phyloP scores from a whole-genome alignment of 768 basidiomycete genomes.

The Lyophyllum decastes region DNA sequence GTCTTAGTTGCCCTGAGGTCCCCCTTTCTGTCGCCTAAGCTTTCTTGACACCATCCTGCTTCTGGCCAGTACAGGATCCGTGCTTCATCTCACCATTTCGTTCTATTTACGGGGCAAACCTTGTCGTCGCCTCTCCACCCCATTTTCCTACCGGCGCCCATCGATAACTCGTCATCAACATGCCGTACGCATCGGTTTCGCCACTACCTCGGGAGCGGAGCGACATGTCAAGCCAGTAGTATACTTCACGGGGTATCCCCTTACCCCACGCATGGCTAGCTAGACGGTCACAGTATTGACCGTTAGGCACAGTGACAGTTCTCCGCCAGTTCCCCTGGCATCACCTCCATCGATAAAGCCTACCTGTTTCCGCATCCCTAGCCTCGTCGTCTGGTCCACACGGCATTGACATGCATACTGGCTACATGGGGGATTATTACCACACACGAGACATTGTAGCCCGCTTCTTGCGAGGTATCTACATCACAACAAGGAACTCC shows the following conservation, averaged over 20 bases:
- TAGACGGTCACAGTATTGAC: background rate
- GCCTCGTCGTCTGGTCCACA: too few species aligned
- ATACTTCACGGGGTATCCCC: background rate
- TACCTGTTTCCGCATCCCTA: background rate
- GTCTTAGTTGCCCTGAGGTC: background rate
- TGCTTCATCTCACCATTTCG: background rate
- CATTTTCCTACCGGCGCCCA: background rate
- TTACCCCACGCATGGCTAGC: background rate
- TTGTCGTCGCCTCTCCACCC: background rate
- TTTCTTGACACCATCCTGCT: background rate
- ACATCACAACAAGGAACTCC: too few species aligned
- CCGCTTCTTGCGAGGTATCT: too few species aligned
- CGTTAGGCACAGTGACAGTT: background rate
- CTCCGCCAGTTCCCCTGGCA: background rate
- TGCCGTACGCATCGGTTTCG: background rate
- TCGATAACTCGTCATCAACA: background rate
- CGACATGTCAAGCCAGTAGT: background rate
- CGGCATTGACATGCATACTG: too few species aligned
- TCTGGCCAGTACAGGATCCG: background rate
- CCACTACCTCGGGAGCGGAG: background rate
- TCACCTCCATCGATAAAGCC: background rate
- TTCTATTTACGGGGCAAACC: background rate
- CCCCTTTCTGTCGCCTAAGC: background rate
- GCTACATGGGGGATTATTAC: too few species aligned
- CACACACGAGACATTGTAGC: too few species aligned